phyloP scores from a whole-genome alignment of 2,329 filamentous ascomycete genomes.

The Verticillium isaacii region DNA sequence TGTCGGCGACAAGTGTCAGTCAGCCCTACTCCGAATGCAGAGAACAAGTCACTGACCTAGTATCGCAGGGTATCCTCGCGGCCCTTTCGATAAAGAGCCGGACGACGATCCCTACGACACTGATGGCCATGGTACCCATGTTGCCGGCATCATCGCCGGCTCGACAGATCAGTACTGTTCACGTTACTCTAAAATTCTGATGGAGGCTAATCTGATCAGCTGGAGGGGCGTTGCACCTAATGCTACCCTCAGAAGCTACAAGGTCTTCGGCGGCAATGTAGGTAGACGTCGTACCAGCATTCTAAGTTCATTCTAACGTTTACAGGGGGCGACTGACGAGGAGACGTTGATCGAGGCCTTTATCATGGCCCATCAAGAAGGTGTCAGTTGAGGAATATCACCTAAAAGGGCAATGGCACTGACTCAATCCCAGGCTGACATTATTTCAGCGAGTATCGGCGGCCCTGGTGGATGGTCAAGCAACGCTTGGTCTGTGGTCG shows the following conservation, averaged over 20 bases:
- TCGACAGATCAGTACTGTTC: constrained; percentile 4
- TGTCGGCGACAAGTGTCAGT: constrained; percentile 7
- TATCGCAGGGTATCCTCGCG: background rate
- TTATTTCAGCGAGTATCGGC: constrained; percentile 28
- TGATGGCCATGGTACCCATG: constrained; percentile 31
- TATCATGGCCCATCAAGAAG: constrained; percentile 21
- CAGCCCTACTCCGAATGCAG: background rate
- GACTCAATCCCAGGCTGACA: constrained; percentile 15
- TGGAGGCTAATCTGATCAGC: background rate
- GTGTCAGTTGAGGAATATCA: constrained; percentile 5
- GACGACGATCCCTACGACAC: constrained; percentile 29
- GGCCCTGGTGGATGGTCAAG: constrained; percentile 19
- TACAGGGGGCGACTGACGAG: constrained; percentile 15
- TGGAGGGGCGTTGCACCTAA: constrained; percentile 21
- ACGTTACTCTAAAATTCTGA: no score
- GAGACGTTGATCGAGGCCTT: constrained; percentile 25
- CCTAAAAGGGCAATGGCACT: no score
- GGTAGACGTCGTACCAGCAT: background rate
- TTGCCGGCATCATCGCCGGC: constrained; percentile 21
- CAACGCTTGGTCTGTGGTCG: constrained; percentile 25
- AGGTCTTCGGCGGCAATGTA: constrained; percentile 22
- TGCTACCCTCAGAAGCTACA: constrained; percentile 21
- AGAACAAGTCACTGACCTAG: background rate
- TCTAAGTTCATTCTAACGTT: background rate
- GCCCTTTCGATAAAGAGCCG: constrained; percentile 17